These are phyloP conservation scores for Mycothermus thermophilus DNA, from an alignment of 495 filamentous ascomycete species.

Conservation along the genomic window DNA sequence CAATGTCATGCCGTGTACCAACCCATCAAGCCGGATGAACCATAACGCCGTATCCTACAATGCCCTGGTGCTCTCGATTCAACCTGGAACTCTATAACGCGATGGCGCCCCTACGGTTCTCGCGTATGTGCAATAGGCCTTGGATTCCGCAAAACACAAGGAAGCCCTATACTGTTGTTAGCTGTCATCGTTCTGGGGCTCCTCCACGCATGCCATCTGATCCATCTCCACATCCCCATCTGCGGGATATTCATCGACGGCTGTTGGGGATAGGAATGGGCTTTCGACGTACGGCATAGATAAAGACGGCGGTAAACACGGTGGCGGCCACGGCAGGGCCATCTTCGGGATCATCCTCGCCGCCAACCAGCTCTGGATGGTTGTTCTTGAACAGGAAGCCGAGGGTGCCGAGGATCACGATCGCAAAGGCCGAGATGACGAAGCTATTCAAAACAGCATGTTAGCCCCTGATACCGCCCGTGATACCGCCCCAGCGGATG, in stretches of 20 bases:
- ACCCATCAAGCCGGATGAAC: no score
- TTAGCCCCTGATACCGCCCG: no score
- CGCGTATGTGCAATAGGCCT: constrained; percentile 62
- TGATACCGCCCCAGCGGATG: no score
- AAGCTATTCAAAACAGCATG: no score
- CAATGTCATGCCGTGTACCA: no score
- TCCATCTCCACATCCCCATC: no score
- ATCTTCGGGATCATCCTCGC: constrained; percentile 56
- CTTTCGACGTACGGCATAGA: constrained; percentile 83
- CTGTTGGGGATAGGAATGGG: no score
- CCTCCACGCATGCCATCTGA: no score
- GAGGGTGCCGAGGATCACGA: constrained; percentile 74
- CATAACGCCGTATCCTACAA: no score
- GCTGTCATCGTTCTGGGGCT: no score
- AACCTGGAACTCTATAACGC: constrained; percentile 48
- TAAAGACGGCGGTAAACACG: constrained; percentile 69
- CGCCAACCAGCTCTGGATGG: constrained; percentile 69
- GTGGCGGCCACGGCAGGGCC: constrained; percentile 64
- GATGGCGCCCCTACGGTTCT: constrained; percentile 70
- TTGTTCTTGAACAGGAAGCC: constrained; percentile 63
- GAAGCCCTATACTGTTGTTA: constrained; percentile 60
- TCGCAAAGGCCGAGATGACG: constrained; percentile 76
- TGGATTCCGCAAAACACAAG: constrained; percentile 82
- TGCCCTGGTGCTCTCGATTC: no score
- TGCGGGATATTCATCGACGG: not conserved